These are phyloP conservation scores for Tirmania nivea DNA, from an alignment of 495 filamentous ascomycete species.

Conservation along the genomic window DNA sequence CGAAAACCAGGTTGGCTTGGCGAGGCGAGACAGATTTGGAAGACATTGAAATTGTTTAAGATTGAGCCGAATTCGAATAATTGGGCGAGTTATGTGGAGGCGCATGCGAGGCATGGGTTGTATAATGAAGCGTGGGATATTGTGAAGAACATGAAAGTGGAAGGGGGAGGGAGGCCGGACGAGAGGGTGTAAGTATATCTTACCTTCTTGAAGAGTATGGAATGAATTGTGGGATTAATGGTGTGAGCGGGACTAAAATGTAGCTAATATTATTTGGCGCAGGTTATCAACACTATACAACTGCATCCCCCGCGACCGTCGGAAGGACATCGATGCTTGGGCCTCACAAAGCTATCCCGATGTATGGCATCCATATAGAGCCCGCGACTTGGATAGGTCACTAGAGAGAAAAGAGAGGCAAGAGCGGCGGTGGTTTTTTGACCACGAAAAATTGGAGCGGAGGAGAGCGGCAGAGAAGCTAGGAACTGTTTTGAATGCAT, in stretches of 20 bases:
- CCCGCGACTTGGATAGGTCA: no score
- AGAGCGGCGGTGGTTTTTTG: no score
- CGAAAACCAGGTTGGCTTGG: constrained; percentile 35
- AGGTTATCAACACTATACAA: neutral
- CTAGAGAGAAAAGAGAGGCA: no score
- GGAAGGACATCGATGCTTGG: neutral
- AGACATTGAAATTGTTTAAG: constrained; percentile 48
- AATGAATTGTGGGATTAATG: neutral
- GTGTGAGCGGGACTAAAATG: neutral
- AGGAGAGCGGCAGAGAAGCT: no score
- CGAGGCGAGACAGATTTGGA: constrained; percentile 52
- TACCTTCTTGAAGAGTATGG: neutral
- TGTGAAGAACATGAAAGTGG: constrained; percentile 40
- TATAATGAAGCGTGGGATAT: constrained; percentile 41
- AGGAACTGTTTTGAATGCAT: no score
- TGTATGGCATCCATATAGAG: neutral
- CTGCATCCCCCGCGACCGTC: neutral
- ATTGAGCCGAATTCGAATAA: constrained; percentile 50
- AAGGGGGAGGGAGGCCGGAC: constrained; percentile 42
- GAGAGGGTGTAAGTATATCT: constrained; percentile 42
- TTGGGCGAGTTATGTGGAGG: constrained; percentile 50
- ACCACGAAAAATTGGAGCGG: no score
- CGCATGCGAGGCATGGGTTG: constrained; percentile 45
- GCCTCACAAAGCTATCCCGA: neutral
- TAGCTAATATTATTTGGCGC: neutral